Percentiles rank a stretch among this genome's conserved stretches.
Evolutionary conservation across 1,284 basidiomycete genomes (phyloP).

Genomic region (Sphaerobolus stellatus): DNA sequence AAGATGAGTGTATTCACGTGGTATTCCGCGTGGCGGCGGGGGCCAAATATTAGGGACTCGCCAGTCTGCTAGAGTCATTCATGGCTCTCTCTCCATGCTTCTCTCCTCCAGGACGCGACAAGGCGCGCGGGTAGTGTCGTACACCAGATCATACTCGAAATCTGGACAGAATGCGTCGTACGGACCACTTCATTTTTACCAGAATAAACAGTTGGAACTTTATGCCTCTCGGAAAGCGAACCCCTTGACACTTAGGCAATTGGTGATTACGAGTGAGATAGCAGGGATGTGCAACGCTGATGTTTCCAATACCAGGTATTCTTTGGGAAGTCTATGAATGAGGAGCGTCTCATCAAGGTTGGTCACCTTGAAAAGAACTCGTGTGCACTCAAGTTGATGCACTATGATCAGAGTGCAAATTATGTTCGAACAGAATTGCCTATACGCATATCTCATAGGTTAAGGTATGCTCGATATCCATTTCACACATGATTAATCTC

Average conservation of each 20-base stretch:
- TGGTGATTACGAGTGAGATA: constrained; percentile 47
- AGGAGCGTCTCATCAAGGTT: constrained; percentile 72
- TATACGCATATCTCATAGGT: constrained; percentile 82
- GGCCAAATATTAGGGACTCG: neutral
- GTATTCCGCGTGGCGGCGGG: no score
- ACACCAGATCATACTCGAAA: neutral
- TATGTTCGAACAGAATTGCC: constrained; percentile 89
- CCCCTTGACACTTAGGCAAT: constrained; percentile 75
- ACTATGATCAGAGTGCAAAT: constrained; percentile 67
- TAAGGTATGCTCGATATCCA: constrained; percentile 36
- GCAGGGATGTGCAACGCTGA: constrained; percentile 11
- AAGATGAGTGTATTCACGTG: no score
- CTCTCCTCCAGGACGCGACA: neutral
- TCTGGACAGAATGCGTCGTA: neutral
- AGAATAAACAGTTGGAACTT: constrained; percentile 79
- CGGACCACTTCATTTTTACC: constrained; percentile 69
- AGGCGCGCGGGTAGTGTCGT: neutral
- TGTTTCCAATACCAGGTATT: constrained; percentile 52
- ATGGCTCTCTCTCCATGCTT: neutral
- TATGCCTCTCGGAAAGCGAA: constrained; percentile 78
- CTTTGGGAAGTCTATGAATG: constrained; percentile 75
- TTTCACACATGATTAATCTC: neutral
- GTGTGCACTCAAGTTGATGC: neutral
- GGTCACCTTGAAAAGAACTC: constrained; percentile 13
- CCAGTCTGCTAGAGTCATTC: neutral